Base-by-base conservation (phyloP, 495 filamentous ascomycete species). In the Talaromyces nanjingensis region DNA sequence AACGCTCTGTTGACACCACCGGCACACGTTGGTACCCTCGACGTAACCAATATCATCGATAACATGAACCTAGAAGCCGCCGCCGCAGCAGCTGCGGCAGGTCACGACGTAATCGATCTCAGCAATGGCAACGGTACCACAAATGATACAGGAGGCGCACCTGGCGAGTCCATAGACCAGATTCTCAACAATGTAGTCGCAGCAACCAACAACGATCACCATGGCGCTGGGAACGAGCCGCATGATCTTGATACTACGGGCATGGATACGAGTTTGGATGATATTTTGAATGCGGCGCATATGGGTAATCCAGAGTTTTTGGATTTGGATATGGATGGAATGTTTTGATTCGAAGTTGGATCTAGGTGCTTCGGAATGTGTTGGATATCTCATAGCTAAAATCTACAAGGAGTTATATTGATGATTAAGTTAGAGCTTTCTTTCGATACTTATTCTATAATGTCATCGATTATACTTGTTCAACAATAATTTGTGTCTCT, bases 1-100 rank as follows among this genome's bases (percentile, higher is more conserved):
- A 89, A 93, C 67, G 79, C 86, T 4, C 84, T 81, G 12, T 65
- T 73, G 20, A 76, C 78, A 0, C 74, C 76, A 1, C 74, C 78
- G 3, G 68, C 76, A 2, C 77, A 78, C 55, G 73, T 77, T 20
- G 70, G 73, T 7, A 77, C 76, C 62, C 69, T 78, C 14, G 75
- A 76, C 59, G 72, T 77, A 42, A 77, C 64, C 63, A 78, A 74
- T 57, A 79, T 77, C 37, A 79, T 80, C 5, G 71, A 76, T 4
- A 71, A 76, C 22, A 80, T 76, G 70, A 69, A 77, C 31, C 69
- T 78, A 22, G 65, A 63, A 14, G 73, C 69, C 20, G 76, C 77
- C 16, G 74, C 73, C 4, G 67, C 65, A 4, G 31, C 61, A 0
- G 56, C 31, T 0, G 31, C 56, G 14, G 53, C 22, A 12, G 56